Percentiles rank a stretch among this genome's conserved stretches.
Evolutionary conservation across 805 yeast species (phyloP).

Genomic region (Candida ipomoeae): DNA sequence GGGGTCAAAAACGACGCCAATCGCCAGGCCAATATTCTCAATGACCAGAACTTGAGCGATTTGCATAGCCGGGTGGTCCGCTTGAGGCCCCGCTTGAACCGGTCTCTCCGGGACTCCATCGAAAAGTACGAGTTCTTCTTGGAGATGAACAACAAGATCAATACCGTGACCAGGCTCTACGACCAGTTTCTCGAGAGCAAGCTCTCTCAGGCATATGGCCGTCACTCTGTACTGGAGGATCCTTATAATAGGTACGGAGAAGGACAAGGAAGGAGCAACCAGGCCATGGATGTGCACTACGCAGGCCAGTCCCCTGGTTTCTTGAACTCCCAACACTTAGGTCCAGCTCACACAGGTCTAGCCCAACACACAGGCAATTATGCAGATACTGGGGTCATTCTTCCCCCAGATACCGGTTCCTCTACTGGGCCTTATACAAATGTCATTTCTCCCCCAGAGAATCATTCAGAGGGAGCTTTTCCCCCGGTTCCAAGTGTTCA

Average conservation of each 20-base stretch:
- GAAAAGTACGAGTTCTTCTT: slow-evolving; percentile 61
- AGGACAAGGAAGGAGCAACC: neutral
- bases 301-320: neutral
- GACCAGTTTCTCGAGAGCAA: slow-evolving; percentile 66
- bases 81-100: slow-evolving; percentile 66
- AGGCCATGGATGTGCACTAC: no score
- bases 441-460: no score
- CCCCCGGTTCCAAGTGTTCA: no score
- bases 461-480: no score
- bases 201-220: slow-evolving; percentile 34
- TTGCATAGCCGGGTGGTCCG: slow-evolving; percentile 56
- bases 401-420: no score
- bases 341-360: neutral
- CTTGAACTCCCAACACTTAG: neutral
- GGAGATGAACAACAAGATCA: slow-evolving; percentile 73
- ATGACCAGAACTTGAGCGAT: slow-evolving; percentile 51
- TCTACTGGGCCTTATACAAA: no score
- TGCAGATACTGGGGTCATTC: no score
- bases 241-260: neutral
- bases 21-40: slow-evolving; percentile 33
- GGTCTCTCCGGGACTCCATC: slow-evolving; percentile 52
- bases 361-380: neutral
- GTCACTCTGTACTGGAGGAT: slow-evolving; percentile 17
- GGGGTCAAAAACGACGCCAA: slow-evolving; percentile 45
- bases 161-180: slow-evolving; percentile 70